These are phyloP conservation scores for Xerocomus potaroensis DNA, from an alignment of 768 basidiomycete species.

Conservation along the genomic window DNA sequence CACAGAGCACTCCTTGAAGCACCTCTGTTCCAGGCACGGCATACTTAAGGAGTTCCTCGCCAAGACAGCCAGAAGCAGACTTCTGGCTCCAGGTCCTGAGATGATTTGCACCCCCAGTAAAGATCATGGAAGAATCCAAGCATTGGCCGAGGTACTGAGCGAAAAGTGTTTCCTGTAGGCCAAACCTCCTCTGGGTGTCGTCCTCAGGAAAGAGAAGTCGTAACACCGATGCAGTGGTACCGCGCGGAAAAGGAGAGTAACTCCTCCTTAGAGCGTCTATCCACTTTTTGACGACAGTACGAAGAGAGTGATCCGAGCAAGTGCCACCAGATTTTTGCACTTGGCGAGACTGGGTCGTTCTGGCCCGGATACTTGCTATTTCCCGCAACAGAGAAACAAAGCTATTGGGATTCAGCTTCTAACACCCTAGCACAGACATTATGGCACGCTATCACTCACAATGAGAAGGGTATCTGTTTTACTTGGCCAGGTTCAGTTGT, in stretches of 20 bases:
- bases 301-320: conserved; percentile 30
- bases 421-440: background rate
- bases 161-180: conserved; percentile 64
- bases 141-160: conserved; percentile 47
- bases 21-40: conserved; percentile 35
- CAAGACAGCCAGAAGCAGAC: conserved; percentile 61
- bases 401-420: conserved; percentile 25
- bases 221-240: conserved; percentile 59
- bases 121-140: conserved; percentile 37
- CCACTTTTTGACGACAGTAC: conserved; percentile 44
- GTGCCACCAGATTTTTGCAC: background rate
- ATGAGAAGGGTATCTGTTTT: conserved; percentile 38
- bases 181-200: conserved; percentile 65
- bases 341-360: conserved; percentile 17
- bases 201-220: conserved; percentile 84
- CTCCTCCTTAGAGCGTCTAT: conserved; percentile 35
- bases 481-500: background rate
- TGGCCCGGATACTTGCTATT: conserved; percentile 32
- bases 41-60: conserved; percentile 53
- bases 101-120: conserved; percentile 20
- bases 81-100: conserved; percentile 39
- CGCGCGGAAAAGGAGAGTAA: conserved; percentile 46
- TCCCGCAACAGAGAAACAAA: conserved; percentile 48
- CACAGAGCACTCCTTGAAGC: conserved; percentile 2
- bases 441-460: conserved; percentile 33